Base-by-base conservation (phyloP, 129 eudicot genomes). In the Gnaphalium uliginosum region DNA sequence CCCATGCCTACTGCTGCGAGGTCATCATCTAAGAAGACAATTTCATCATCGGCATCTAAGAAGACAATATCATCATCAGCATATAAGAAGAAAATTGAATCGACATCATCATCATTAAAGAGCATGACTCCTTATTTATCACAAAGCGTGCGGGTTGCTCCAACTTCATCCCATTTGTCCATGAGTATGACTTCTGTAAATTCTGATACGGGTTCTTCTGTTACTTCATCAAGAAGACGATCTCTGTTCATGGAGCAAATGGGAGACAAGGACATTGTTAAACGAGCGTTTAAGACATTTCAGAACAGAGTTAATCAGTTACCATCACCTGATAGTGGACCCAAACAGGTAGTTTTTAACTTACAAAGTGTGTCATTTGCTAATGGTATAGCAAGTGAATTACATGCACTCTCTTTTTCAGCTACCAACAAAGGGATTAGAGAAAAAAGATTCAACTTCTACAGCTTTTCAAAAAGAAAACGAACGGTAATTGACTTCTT, bases 231-330 rank as follows among this genome's bases (percentile, higher is more conserved):
- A 32, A 76, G 82, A 67, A 89, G 96, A 53, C 79, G 85, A 73
- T 91, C 99, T 68, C 67, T 87, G 70, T 89, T 94, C 70, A 91
- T 94, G 99, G 99, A 94, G 83, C 84, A 78, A 71, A 94, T 94
- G 99, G 97, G 96, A 73, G 99, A 94, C 59, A 94, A 91, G 80
- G 97, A 94, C 57, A 94, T 94, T 70, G 93, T 94, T 54, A 91
- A 74, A 70, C 86, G 97, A 48, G 99, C 97, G 0, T 94, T 94
- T 75, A 90, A 87, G 85, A 50, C 97, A 41, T 94, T 94, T 75
- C 91, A 89, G 73, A 89, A 78, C 84, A 83, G 80, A 65, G 68
- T 78, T 54, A 84, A 75, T 74, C 88, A 86, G 73, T 72, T 82
- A 67, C 83, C 83, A 48, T 61, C 84, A 65, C 60, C 80, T 30